Percentiles rank a stretch among this genome's conserved stretches.
Conservation (phyloP, 1,284 basidiomycete genomes). For the Fomitopsis betulina region DNA sequence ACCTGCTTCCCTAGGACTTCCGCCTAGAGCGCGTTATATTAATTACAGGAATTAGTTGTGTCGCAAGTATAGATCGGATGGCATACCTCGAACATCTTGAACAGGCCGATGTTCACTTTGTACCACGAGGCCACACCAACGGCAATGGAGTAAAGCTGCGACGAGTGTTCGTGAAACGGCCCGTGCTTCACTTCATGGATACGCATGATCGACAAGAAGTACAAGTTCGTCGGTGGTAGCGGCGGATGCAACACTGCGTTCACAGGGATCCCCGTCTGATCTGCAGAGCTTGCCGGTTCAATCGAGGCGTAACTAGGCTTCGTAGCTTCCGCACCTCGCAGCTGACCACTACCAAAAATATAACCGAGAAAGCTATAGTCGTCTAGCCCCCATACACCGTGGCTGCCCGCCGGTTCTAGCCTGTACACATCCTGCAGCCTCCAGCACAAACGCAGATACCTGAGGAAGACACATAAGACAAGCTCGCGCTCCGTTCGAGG, state of each 20-base stretch:
- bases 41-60: not conserved
- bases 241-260: constrained; percentile 50
- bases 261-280: constrained; percentile 54
- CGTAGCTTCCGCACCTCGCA: constrained; percentile 52
- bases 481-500: constrained; percentile 56
- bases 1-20: constrained; percentile 96
- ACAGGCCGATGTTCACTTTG: constrained; percentile 86
- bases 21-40: constrained; percentile 40
- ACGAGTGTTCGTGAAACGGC: constrained; percentile 90
- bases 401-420: constrained; percentile 94
- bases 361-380: constrained; percentile 92
- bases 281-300: constrained; percentile 29
- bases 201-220: constrained; percentile 78
- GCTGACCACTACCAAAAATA: constrained; percentile 88
- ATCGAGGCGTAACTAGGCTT: not conserved
- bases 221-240: constrained; percentile 63
- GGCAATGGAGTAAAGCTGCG: constrained; percentile 85
- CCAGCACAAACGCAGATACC: constrained; percentile 84
- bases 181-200: constrained; percentile 81
- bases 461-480: constrained; percentile 62
- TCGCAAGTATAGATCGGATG: not conserved
- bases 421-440: constrained; percentile 85
- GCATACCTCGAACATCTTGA: constrained; percentile 91
- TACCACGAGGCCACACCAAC: constrained; percentile 82
- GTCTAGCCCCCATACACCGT: constrained; percentile 98